Conservation (phyloP, 2,329 filamentous ascomycete genomes). For the Sporothrix brasiliensis region DNA sequence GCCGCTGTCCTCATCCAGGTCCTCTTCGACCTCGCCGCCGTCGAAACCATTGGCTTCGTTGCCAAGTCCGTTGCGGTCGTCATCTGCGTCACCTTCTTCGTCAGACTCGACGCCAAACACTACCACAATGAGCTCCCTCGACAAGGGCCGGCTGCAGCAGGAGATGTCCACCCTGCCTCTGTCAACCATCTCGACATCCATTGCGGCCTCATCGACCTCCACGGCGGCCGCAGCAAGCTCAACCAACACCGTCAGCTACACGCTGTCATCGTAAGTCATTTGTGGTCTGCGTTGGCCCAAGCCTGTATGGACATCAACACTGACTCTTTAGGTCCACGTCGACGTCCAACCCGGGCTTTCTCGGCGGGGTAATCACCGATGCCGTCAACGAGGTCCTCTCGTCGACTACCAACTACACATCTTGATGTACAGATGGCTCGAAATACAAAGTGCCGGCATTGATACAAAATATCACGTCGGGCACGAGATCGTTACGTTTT, state of each 20-base stretch:
- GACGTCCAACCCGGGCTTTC: constrained; percentile 32
- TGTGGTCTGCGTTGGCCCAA: neutral
- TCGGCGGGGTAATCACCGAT: constrained; percentile 34
- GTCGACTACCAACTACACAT: constrained; percentile 1
- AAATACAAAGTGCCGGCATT: neutral
- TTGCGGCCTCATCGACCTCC: constrained; percentile 28
- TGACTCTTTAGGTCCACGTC: constrained; percentile 23
- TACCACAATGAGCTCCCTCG: constrained; percentile 33
- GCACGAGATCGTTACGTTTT: neutral
- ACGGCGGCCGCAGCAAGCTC: constrained; percentile 26
- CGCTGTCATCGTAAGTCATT: neutral
- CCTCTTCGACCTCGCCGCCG: neutral
- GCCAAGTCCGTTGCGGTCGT: neutral
- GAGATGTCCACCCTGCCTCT: constrained; percentile 34
- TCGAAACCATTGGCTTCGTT: neutral
- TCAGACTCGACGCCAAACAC: neutral
- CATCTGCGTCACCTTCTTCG: neutral
- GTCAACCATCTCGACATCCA: constrained; percentile 29
- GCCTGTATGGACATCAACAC: neutral
- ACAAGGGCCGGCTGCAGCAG: constrained; percentile 33
- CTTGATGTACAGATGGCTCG: neutral
- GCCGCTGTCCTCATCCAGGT: neutral
- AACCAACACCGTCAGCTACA: constrained; percentile 15
- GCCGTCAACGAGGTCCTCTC: constrained; percentile 33
- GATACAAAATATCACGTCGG: neutral